Percentiles rank a stretch among this genome's conserved stretches.
Conservation (phyloP, 441 rosid species). For the Caryocar brasiliense region DNA sequence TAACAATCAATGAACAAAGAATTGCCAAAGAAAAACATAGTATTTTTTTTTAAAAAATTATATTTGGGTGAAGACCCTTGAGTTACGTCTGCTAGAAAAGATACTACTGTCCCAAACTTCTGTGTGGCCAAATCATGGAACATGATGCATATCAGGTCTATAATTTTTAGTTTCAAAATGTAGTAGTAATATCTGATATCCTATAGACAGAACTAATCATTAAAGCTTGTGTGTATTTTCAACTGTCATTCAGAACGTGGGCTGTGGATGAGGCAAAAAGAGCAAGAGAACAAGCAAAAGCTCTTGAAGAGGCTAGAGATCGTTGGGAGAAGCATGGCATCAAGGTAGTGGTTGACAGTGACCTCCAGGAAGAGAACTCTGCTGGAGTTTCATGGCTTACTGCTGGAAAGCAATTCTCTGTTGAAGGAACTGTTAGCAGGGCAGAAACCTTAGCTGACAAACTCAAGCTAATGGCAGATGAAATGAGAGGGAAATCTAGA, state of each 20-base stretch:
- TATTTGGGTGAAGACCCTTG: no score
- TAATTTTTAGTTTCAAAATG: no score
- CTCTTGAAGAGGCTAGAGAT: conserved; percentile 75
- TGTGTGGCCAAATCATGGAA: no score
- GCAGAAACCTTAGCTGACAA: conserved; percentile 49
- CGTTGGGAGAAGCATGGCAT: conserved; percentile 81
- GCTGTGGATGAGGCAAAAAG: conserved; percentile 91
- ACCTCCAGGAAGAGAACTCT: conserved; percentile 60
- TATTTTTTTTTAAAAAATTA: no score
- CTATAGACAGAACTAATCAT: no score
- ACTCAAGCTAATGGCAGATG: conserved; percentile 49
- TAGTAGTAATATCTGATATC: no score
- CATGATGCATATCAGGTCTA: no score
- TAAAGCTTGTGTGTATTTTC: conserved; percentile 2
- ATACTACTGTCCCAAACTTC: no score
- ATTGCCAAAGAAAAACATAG: no score
- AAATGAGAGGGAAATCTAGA: conserved; percentile 48
- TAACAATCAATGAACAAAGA: no score
- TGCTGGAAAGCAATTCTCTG: conserved; percentile 37
- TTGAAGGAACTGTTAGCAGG: conserved; percentile 55
- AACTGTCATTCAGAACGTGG: conserved; percentile 56
- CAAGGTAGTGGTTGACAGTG: conserved; percentile 69
- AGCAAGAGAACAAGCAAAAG: conserved; percentile 74
- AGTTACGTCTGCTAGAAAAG: no score
- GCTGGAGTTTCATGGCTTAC: conserved; percentile 52